Base-by-base conservation (phyloP, 306 rosid species). In the Erythrophleum fordii region DNA sequence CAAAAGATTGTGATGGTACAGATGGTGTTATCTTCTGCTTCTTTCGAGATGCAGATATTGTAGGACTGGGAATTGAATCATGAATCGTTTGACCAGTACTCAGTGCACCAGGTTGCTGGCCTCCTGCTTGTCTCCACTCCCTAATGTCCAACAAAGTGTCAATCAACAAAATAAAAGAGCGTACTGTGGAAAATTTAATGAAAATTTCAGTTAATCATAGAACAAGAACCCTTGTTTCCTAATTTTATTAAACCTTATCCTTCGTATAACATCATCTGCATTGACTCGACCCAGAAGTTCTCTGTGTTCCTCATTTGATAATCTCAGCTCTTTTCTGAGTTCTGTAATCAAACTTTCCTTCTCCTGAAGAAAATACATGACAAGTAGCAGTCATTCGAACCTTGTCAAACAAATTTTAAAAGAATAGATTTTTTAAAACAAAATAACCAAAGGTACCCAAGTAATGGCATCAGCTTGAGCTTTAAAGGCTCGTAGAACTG, bases 401-500 rank as follows among this genome's bases (percentile, higher is more conserved):
- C 84, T 81, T 88, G 83, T 65, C 83, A 86, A 85, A 70, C 75
- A 85, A 77, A 70, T 73, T 72, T 46, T 6, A 83, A 59, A 48
- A 62, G 56, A 81, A 73, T 67, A 87, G 80, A 85, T 58, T 77
- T 34, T 44, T 44, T 69, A 85, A 91, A 80, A 77, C 69, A 76
- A 74, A 82, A 84, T 64, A 68, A 82, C 28, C 56, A 86, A 72
- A 82, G 52, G 81, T 91, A 92, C 98, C 97, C 98, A 95, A 84
- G 98, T 91, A 90, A 95, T 91, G 90, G 90, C 93, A 91, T 95
- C 98, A 81, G 97, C 93, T 87, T 95, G 98, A 80, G 98, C 98
- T 90, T 95, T 92, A 84, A 95, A 95, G 90, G 98, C 98, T 83
- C 97, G 88, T 60, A 94, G 87, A 90, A 95, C 90, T 18, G 98